Conservation (phyloP, 1,284 basidiomycete genomes). For the Malassezia vespertilionis region DNA sequence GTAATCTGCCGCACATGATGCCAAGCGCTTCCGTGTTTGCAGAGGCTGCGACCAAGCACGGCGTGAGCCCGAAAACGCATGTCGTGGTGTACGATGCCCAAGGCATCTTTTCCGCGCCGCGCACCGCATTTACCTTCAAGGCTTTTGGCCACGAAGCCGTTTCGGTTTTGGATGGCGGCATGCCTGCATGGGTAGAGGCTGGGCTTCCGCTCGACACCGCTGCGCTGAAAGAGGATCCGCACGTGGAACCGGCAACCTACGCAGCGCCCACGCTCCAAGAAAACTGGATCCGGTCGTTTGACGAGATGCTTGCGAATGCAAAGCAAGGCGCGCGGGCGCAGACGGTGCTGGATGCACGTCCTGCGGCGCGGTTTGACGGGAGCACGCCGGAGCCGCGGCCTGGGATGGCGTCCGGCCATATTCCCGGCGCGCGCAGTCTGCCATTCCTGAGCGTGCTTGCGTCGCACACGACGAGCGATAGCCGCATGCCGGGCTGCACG, state of each 20-base stretch:
- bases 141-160: constrained; percentile 38
- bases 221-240: constrained; percentile 9
- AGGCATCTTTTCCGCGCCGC: constrained; percentile 63
- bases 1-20: constrained; percentile 77
- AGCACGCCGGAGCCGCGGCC: constrained; percentile 77
- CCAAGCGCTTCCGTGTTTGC: constrained; percentile 65
- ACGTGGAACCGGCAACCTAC: constrained; percentile 20
- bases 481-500: constrained; percentile 48
- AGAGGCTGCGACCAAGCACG: constrained; percentile 63
- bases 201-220: constrained; percentile 25
- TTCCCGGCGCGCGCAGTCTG: constrained; percentile 72
- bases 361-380: constrained; percentile 62
- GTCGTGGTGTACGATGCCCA: constrained; percentile 79
- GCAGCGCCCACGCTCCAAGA: constrained; percentile 54
- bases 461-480: constrained; percentile 48
- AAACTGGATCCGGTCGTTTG: constrained; percentile 60
- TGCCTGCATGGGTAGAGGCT: constrained; percentile 36
- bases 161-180: constrained; percentile 40
- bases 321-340: constrained; percentile 54
- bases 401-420: constrained; percentile 79
- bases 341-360: constrained; percentile 75
- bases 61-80: constrained; percentile 64
- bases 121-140: constrained; percentile 34
- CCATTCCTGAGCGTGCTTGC: constrained; percentile 71
- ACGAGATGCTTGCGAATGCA: constrained; percentile 68